Evolutionary conservation across 129 eudicot species (phyloP), one percentile per base, ranked within the genome.

Genomic region (Artemisia argyi): DNA sequence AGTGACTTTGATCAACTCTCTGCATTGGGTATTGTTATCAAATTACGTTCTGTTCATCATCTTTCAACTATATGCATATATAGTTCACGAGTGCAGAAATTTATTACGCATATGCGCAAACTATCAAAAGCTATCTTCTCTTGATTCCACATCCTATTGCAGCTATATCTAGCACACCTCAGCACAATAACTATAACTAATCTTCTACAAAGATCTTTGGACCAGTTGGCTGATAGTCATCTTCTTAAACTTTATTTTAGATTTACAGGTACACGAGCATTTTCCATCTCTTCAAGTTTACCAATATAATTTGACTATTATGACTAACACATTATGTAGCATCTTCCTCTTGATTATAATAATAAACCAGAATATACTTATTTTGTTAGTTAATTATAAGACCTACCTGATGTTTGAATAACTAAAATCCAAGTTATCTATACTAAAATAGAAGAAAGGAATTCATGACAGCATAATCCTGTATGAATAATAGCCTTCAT

Each of bases 271-370:
- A 55, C 26, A 17, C 19, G 35, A 17, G 3, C 13, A 53, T 53
- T 11, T 16, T 55, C 26, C 60, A 55, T 17, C 6, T 30, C 35
- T 4, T 3, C 6, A 30, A 30, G 35, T 55, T 55, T 7, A 55
- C 13, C 11, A 11, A 55, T 55, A 17, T 13, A 55, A 55, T 12
- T 14, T 4, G 24, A 56, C 24, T 46, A 42, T 56, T 71, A 20
- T 17, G 35, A 52, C 16, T 52, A 68, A 61, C 60, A 48, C 32
- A 44, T 48, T 48, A 73, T 28, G 58, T 72, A 24, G 54, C 76
- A 26, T 24, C 76, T 72, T 22, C 66, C 58, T 72, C 46, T 54
- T 72, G 76, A 72, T 72, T 48, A 72, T 10, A 26, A 72, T 10
- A 26, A 26, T 46, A 30, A 72, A 57, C 26, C 63, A 1, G 30